These are phyloP conservation scores for Leccinum brunneo-olivaceum DNA, from an alignment of 1,284 basidiomycete genomes.

Conservation along the genomic window DNA sequence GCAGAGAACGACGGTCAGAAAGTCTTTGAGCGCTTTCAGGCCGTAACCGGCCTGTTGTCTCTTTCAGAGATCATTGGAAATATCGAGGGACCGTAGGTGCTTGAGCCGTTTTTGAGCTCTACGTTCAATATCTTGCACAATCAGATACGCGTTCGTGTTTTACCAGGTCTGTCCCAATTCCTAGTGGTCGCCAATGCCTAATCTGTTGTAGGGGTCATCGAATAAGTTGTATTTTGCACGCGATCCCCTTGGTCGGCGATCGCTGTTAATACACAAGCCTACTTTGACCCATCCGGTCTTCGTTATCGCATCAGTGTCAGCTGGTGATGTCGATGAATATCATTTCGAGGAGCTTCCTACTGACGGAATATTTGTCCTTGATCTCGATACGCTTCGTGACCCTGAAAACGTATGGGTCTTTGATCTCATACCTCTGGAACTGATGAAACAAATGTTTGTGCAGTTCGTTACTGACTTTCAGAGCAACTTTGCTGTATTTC, in stretches of 20 bases:
- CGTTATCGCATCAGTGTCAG: slow-evolving; percentile 63
- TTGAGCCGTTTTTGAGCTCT: slow-evolving; percentile 2
- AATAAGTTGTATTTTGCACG: slow-evolving; percentile 69
- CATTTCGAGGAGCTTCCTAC: slow-evolving; percentile 62
- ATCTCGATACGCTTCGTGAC: slow-evolving; percentile 31
- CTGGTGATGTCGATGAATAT: slow-evolving; percentile 38
- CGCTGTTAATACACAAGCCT: slow-evolving; percentile 68
- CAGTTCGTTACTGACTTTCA: slow-evolving; percentile 33
- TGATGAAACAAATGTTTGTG: slow-evolving; percentile 4
- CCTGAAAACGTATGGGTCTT: slow-evolving; percentile 22
- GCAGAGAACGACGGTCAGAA: slow-evolving; percentile 76
- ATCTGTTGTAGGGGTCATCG: slow-evolving; percentile 35
- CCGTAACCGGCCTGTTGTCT: slow-evolving; percentile 35
- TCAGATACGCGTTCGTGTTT: slow-evolving; percentile 80
- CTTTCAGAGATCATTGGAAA: slow-evolving; percentile 48
- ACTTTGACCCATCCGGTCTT: slow-evolving; percentile 43
- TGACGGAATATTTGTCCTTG: slow-evolving; percentile 48
- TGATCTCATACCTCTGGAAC: not conserved
- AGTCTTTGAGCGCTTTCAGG: slow-evolving; percentile 51
- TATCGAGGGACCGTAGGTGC: slow-evolving; percentile 84
- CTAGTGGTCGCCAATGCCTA: not conserved
- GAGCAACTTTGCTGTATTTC: slow-evolving; percentile 23
- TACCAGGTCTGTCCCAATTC: slow-evolving; percentile 51
- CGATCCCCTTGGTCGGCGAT: slow-evolving; percentile 89
- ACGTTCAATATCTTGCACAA: not conserved